Base-by-base conservation (phyloP, 1,284 basidiomycete genomes). In the Lentinula novae-zelandiae region DNA sequence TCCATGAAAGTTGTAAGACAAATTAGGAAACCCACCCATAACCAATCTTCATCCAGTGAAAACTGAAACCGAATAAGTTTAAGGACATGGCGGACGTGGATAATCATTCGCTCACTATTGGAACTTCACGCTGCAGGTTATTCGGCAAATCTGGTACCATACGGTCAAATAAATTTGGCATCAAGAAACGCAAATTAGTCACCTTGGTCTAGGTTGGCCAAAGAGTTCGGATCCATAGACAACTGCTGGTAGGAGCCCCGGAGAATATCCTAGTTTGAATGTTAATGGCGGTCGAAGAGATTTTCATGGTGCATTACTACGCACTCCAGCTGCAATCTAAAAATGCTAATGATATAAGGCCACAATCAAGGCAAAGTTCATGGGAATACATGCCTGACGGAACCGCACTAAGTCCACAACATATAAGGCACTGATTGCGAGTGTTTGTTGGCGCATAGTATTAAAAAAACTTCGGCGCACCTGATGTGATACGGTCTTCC, bases 151-250 rank as follows among this genome's bases (percentile, higher is more conserved):
- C 95, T 91, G 39, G 60, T 1, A 57, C 36, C 59, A 40, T 39
- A 48, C 22, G 39, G 22, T 42, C 36, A 54, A 31, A 15, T 39
- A 8, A 22, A 12, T 40, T 27, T 12, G 9, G n/a, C 34, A 58
- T 44, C 12, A n/a, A 36, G 22, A 17, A 20, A 7, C 39, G 52
- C 8, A 57, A 27, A 42, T 48, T 38, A 39, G 50, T 36, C 61
- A 87, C 90, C 90, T 84, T 99, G 96, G 71, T 99, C 96, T 31
- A 99, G 80, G 71, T 99, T 99, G 55, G 95, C 90, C 2, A 99
- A 79, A 5, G 94, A 97, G 70, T 92, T 87, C 0, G 95, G 95
- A 71, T 99, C 97, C 10, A 92, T 90, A 0, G 95, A 97, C 2
- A 99, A 81, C 40, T 86, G 86, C 70, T 99, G 96, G 69, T 99